Percentiles rank a stretch among this genome's conserved stretches.
phyloP scores from a whole-genome alignment of 768 basidiomycete species.

The Tubosaeta sp. region DNA sequence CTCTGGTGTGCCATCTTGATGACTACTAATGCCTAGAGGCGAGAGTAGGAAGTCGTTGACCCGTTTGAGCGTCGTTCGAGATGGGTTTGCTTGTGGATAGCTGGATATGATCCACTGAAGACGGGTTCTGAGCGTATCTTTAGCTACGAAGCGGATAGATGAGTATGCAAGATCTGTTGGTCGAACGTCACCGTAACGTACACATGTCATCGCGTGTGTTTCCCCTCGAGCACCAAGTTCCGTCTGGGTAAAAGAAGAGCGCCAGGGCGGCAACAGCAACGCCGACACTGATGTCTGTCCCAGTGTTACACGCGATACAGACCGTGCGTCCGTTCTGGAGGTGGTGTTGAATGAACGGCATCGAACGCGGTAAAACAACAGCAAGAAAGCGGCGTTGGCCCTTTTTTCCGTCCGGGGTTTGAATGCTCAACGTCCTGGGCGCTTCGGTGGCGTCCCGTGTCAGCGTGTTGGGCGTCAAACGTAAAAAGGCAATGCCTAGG shows the following conservation, averaged over 20 bases:
- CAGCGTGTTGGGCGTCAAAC: constrained; percentile 4
- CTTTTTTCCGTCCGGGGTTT: constrained; percentile 43
- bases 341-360: constrained; percentile 41
- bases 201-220: constrained; percentile 11
- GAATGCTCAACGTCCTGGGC: constrained; percentile 20
- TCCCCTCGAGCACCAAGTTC: constrained; percentile 24
- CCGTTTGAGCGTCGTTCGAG: constrained; percentile 72
- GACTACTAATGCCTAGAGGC: constrained; percentile 1
- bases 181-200: constrained; percentile 12
- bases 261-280: constrained; percentile 57
- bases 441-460: background rate
- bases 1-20: background rate
- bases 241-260: constrained; percentile 54
- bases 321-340: constrained; percentile 36
- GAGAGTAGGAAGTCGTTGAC: constrained; percentile 74
- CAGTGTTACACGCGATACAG: constrained; percentile 52
- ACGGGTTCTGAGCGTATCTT: constrained; percentile 63
- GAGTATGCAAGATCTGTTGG: background rate
- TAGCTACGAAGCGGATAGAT: constrained; percentile 33
- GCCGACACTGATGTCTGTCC: constrained; percentile 62
- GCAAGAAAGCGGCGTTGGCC: constrained; percentile 49
- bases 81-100: constrained; percentile 75
- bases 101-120: constrained; percentile 85
- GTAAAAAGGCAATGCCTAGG: constrained; percentile 13
- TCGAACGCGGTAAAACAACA: constrained; percentile 43